A percentile compares a stretch with the other conserved stretches of the same genome.
Evolutionary conservation across 306 rosid genomes (phyloP).

Genomic region (Potentilla sterilis): DNA sequence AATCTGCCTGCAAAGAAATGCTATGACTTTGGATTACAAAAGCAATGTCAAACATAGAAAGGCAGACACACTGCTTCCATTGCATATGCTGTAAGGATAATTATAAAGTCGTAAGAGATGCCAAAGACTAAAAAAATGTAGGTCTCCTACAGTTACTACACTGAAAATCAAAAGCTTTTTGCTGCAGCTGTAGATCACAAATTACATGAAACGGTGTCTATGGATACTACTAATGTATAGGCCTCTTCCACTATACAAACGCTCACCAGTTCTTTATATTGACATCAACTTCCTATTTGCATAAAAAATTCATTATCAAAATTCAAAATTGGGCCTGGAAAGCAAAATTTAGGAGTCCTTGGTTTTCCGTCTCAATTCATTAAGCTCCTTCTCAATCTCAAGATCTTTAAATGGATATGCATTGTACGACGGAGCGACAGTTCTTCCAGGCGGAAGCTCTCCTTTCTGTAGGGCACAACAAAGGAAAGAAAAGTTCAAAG

Average conservation of each 20-base stretch:
- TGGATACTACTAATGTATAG: conserved; percentile 27
- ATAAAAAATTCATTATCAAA: background rate
- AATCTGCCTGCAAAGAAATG: background rate
- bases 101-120: background rate
- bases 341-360: conserved; percentile 44
- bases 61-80: background rate
- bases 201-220: background rate
- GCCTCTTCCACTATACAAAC: conserved; percentile 28
- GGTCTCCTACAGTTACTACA: background rate
- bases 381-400: conserved; percentile 78
- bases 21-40: background rate
- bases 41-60: background rate
- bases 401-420: conserved; percentile 66
- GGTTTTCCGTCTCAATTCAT: conserved; percentile 67
- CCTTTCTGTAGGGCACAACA: conserved; percentile 61
- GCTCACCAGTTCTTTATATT: conserved; percentile 10
- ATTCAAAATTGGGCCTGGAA: background rate
- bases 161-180: background rate
- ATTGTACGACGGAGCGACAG: conserved; percentile 30
- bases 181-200: background rate
- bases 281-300: conserved; percentile 18
- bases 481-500: background rate
- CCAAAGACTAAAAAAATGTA: background rate
- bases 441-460: conserved; percentile 89
- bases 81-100: background rate